phyloP scores from a whole-genome alignment of 2,329 filamentous ascomycete genomes.

The Colletotrichum cordylinicola region DNA sequence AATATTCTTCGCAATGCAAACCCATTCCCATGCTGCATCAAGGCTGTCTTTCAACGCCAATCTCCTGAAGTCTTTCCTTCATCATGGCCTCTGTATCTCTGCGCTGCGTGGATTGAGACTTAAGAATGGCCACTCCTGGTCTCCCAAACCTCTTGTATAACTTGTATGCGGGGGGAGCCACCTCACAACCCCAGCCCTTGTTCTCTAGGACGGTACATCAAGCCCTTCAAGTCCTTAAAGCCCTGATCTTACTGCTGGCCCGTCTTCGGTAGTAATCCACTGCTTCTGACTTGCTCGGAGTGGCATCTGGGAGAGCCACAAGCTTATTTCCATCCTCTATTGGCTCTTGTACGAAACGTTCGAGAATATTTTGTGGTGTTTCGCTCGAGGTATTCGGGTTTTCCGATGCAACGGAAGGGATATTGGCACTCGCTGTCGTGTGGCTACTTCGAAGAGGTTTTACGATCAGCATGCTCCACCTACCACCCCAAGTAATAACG shows the following conservation, averaged over 20 bases:
- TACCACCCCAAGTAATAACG: too few relatives aligned
- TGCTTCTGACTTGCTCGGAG: neutral
- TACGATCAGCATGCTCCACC: neutral
- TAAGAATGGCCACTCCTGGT: neutral
- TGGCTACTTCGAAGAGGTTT: neutral
- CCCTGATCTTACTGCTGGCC: neutral
- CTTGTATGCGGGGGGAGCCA: neutral
- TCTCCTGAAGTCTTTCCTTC: rapidly evolving
- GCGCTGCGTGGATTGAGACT: rapidly evolving
- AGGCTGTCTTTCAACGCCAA: neutral
- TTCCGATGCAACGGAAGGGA: neutral
- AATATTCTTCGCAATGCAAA: neutral
- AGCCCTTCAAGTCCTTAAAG: neutral
- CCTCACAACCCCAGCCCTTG: neutral
- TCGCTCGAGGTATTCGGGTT: rapidly evolving
- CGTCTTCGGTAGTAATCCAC: neutral
- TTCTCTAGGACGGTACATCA: neutral
- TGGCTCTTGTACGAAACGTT: neutral
- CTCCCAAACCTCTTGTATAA: rapidly evolving
- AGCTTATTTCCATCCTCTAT: neutral
- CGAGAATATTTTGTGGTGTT: neutral
- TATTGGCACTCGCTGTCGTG: neutral
- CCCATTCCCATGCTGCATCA: neutral
- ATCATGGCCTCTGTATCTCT: rapidly evolving
- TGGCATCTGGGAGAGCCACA: neutral